Evolutionary conservation across 2,329 filamentous ascomycete species (phyloP).

Genomic region (Alternaria solani): DNA sequence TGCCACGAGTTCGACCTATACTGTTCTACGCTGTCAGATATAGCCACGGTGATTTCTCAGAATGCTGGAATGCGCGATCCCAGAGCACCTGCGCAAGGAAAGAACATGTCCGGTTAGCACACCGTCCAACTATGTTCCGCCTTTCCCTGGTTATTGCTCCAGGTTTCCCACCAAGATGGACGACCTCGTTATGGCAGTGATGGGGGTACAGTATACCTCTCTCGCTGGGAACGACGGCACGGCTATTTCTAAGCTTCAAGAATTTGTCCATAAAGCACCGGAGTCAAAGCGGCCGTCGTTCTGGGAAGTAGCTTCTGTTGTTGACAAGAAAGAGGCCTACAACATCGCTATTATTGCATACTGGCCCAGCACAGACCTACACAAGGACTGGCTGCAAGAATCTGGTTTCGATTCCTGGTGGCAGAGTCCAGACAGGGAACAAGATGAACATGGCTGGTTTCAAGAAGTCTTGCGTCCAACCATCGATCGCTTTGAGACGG

Average conservation of each 20-base stretch:
- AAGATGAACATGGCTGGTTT: conserved; percentile 52
- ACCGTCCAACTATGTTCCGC: conserved; percentile 37
- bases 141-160: conserved; percentile 44
- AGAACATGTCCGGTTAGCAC: conserved; percentile 29
- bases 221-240: neutral
- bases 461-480: conserved; percentile 54
- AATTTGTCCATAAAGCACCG: conserved; percentile 22
- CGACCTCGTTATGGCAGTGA: conserved; percentile 46
- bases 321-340: conserved; percentile 37
- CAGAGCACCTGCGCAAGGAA: conserved; percentile 26
- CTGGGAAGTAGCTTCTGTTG: conserved; percentile 49
- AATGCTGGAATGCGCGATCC: conserved; percentile 39
- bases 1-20: neutral
- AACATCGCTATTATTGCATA: conserved; percentile 53
- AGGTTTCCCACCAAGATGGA: conserved; percentile 44
- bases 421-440: conserved; percentile 38
- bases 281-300: conserved; percentile 24
- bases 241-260: conserved; percentile 25
- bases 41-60: neutral
- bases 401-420: conserved; percentile 54
- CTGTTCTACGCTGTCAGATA: neutral
- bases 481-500: conserved; percentile 56
- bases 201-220: conserved; percentile 42
- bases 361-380: conserved; percentile 45
- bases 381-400: conserved; percentile 43